Percentiles rank a stretch among this genome's conserved stretches.
Evolutionary conservation across 768 basidiomycete genomes (phyloP).

Genomic region (Termitomyces sp.): DNA sequence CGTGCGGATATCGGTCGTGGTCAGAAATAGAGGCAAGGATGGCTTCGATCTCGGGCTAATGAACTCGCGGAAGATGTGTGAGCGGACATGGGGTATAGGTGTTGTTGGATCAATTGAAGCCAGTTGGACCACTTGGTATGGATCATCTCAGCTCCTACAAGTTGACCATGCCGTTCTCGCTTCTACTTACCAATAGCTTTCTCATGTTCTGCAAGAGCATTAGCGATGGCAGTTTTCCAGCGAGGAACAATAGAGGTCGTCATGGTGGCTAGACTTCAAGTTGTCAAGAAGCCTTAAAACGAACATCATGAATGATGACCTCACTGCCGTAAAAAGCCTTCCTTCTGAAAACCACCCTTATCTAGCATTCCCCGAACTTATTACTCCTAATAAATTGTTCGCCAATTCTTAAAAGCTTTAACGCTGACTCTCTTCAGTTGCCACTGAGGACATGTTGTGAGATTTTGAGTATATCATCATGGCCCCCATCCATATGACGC

Average conservation of each 20-base stretch:
- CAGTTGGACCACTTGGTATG: constrained; percentile 49
- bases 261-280: background rate
- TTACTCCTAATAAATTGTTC: too few species aligned
- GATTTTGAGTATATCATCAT: too few species aligned
- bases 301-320: background rate
- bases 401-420: too few species aligned
- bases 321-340: too few species aligned
- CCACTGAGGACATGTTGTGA: too few species aligned
- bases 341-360: too few species aligned
- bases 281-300: background rate
- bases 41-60: constrained; percentile 37
- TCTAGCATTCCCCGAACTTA: too few species aligned
- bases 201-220: constrained; percentile 33
- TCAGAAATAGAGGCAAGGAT: constrained; percentile 53
- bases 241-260: constrained; percentile 25
- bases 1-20: constrained; percentile 68
- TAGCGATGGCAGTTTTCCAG: constrained; percentile 43
- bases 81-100: constrained; percentile 54
- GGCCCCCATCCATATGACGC: too few species aligned
- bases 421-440: too few species aligned
- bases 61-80: constrained; percentile 57
- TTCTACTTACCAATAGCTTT: constrained; percentile 31
- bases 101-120: constrained; percentile 44
- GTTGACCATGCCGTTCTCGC: background rate
- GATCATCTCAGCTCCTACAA: background rate